A percentile compares a stretch with the other conserved stretches of the same genome.
Evolutionary conservation across 805 yeast genomes (phyloP).

Genomic region (Saturnispora galanensis): DNA sequence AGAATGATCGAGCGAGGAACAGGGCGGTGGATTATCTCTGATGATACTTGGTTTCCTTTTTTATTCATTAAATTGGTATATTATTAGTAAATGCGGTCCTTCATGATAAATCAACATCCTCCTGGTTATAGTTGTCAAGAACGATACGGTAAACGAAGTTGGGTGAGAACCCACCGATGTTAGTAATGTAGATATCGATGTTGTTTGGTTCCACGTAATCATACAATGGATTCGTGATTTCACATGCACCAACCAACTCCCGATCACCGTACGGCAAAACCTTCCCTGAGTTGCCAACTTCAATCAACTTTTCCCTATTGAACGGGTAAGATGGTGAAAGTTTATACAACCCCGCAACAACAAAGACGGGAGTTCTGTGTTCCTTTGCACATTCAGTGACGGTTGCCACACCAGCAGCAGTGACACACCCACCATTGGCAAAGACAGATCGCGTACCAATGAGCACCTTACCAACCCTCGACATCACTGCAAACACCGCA

Average conservation of each 20-base stretch:
- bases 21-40: conserved; percentile 29
- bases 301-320: conserved; percentile 72
- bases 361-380: conserved; percentile 91
- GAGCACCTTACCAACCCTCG: conserved; percentile 91
- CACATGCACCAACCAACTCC: conserved; percentile 59
- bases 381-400: conserved; percentile 95
- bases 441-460: conserved; percentile 88
- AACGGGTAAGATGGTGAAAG: conserved; percentile 89
- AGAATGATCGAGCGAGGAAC: conserved; percentile 53
- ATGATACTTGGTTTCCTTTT: background rate
- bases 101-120: conserved; percentile 58
- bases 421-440: conserved; percentile 91
- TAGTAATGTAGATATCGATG: conserved; percentile 88
- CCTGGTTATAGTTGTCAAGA: conserved; percentile 83
- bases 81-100: background rate
- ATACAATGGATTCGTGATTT: conserved; percentile 76
- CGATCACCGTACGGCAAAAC: conserved; percentile 70
- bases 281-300: conserved; percentile 89
- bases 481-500: conserved; percentile 90
- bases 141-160: conserved; percentile 92
- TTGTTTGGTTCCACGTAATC: conserved; percentile 92
- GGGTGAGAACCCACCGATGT: conserved; percentile 94
- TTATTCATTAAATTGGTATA: conserved; percentile 1
- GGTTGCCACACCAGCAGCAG: conserved; percentile 82
- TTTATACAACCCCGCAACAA: conserved; percentile 89